Evolutionary conservation across 169 alveolate genomes (phyloP).

Genomic region (Cryptosporidium baileyi): DNA sequence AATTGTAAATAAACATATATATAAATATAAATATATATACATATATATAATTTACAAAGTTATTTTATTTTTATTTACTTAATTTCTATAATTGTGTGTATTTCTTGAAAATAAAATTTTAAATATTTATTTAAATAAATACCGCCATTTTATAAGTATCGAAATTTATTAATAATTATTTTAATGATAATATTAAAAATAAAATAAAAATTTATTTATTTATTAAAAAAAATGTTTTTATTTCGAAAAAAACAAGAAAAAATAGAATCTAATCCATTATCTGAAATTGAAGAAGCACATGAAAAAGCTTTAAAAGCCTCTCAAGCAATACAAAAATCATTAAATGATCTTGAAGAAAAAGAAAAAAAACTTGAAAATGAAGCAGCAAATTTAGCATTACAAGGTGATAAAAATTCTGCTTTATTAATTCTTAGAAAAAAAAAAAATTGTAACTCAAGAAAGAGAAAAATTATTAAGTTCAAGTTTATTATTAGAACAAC

Average conservation of each 20-base stretch:
- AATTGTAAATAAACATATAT: too few species aligned
- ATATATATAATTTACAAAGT: too few species aligned
- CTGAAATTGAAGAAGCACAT: conserved; percentile 40
- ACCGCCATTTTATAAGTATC: not conserved
- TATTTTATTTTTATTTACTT: too few species aligned
- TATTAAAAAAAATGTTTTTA: conserved; percentile 43
- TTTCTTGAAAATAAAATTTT: too few species aligned
- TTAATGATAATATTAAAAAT: not conserved
- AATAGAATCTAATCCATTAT: not conserved
- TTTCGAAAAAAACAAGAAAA: conserved; percentile 55
- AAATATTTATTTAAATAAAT: not conserved
- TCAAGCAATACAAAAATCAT: conserved; percentile 39
- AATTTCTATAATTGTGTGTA: too few species aligned
- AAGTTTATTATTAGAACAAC: conserved; percentile 48
- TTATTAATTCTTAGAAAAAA: conserved; percentile 38
- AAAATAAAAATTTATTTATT: too few species aligned
- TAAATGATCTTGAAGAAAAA: conserved; percentile 44
- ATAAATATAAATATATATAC: too few species aligned
- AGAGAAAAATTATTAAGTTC: conserved; percentile 55
- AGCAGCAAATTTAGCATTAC: conserved; percentile 65
- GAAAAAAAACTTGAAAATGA: conserved; percentile 57
- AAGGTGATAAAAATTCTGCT: conserved; percentile 60
- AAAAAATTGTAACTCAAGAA: conserved; percentile 53
- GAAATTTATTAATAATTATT: too few species aligned
- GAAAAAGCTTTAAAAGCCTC: conserved; percentile 54